Evolutionary conservation across 2,329 filamentous ascomycete species (phyloP).

Genomic region (Torrubiella hemipterigena): DNA sequence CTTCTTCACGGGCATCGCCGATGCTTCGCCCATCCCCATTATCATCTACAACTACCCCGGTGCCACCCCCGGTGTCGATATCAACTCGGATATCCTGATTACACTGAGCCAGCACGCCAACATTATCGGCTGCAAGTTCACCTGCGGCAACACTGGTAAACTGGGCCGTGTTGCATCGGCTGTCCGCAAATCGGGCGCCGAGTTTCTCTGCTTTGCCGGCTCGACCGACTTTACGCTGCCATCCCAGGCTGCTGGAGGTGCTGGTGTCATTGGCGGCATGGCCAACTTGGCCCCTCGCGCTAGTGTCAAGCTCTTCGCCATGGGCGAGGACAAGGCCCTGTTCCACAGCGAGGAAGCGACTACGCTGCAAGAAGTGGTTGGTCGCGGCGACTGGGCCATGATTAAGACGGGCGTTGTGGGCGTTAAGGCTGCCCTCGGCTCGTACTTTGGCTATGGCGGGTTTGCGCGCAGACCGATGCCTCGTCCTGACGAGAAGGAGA

Average conservation of each 20-base stretch:
- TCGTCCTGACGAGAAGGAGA: conserved; percentile 6
- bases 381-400: conserved; percentile 59
- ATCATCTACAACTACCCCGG: conserved; percentile 61
- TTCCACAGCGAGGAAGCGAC: conserved; percentile 43
- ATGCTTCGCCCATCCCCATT: conserved; percentile 48
- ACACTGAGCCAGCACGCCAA: conserved; percentile 48
- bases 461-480: conserved; percentile 18
- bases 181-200: conserved; percentile 27
- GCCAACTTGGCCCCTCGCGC: conserved; percentile 60
- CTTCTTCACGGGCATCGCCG: conserved; percentile 56
- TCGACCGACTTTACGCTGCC: conserved; percentile 64
- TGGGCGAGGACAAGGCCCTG: conserved; percentile 43
- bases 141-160: conserved; percentile 60
- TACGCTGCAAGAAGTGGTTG: conserved; percentile 52
- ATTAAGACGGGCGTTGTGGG: conserved; percentile 62
- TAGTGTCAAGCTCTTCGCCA: conserved; percentile 47
- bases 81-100: conserved; percentile 50
- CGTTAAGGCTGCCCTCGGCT: conserved; percentile 55
- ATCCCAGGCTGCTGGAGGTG: conserved; percentile 54
- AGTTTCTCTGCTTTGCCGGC: conserved; percentile 60
- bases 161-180: conserved; percentile 50
- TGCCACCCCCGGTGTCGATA: conserved; percentile 50
- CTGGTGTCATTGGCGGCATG: conserved; percentile 60
- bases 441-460: conserved; percentile 59
- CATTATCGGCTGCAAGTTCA: conserved; percentile 58